Conservation (phyloP, 352 stramenopile species). For the Phytophthora chlamydospora region DNA sequence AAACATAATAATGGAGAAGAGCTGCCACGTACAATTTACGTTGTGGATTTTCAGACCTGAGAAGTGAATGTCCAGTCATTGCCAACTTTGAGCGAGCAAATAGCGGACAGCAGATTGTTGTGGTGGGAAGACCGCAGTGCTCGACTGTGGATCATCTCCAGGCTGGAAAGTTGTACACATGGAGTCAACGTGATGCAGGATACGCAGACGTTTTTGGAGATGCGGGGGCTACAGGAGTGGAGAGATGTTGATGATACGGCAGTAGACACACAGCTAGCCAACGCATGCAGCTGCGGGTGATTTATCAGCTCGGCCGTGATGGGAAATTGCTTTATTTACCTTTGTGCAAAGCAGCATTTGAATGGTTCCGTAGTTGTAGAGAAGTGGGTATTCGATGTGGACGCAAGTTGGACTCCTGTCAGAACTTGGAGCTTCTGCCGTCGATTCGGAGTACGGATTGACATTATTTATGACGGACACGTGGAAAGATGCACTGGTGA, state of each 20-base stretch:
- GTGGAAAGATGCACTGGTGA: constrained; percentile 19
- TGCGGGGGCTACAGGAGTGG: constrained; percentile 2
- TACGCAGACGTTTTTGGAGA: background rate
- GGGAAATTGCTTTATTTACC: constrained; percentile 26
- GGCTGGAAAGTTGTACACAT: constrained; percentile 10
- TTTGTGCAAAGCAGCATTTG: constrained; percentile 2
- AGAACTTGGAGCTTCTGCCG: background rate
- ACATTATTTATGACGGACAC: constrained; percentile 15
- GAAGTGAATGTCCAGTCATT: constrained; percentile 4
- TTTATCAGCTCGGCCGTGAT: constrained; percentile 30
- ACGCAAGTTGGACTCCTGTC: constrained; percentile 14
- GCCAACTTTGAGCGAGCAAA: constrained; percentile 13
- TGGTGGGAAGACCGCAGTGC: too few species aligned
- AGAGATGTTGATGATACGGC: constrained; percentile 4
- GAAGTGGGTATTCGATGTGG: constrained; percentile 32
- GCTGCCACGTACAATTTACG: background rate
- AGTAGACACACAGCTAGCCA: background rate
- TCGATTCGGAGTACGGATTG: background rate
- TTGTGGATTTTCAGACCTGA: constrained; percentile 26
- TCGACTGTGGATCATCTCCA: too few species aligned
- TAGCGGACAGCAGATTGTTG: constrained; percentile 18
- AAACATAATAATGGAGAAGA: background rate
- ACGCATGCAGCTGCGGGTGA: constrained; percentile 8
- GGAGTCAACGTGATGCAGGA: constrained; percentile 5
- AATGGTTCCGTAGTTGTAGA: constrained; percentile 14